Evolutionary conservation across 495 filamentous ascomycete species (phyloP).

Genomic region (Penicillium samsonianum): DNA sequence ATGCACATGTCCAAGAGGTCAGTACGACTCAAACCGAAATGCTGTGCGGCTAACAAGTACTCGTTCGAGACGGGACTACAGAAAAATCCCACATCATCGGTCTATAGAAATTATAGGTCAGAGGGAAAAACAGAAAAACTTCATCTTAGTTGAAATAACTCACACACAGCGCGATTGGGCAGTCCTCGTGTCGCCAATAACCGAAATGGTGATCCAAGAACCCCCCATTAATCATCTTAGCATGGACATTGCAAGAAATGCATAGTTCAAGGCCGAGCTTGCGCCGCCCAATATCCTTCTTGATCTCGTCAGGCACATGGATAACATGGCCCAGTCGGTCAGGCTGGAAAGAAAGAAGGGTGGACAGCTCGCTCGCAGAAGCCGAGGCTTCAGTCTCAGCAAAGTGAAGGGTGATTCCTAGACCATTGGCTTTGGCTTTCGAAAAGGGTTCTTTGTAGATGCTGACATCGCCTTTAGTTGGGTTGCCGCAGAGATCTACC

Average conservation of each 20-base stretch:
- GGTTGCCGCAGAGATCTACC: slow-evolving; percentile 80
- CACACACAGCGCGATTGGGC: slow-evolving; percentile 61
- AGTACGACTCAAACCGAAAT: slow-evolving; percentile 59
- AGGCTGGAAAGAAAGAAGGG: slow-evolving; percentile 64
- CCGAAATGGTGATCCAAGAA: slow-evolving; percentile 74
- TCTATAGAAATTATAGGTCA: slow-evolving; percentile 48
- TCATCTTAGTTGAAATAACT: slow-evolving; percentile 32
- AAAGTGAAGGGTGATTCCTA: slow-evolving; percentile 76
- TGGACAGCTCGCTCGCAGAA: slow-evolving; percentile 57
- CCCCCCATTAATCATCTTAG: slow-evolving; percentile 67
- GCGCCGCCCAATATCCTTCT: slow-evolving; percentile 53
- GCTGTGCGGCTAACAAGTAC: slow-evolving; percentile 69
- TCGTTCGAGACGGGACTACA: slow-evolving; percentile 78
- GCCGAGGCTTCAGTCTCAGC: slow-evolving; percentile 62
- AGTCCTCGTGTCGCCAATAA: slow-evolving; percentile 57
- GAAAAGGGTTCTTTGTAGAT: slow-evolving; percentile 58
- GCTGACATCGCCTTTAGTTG: slow-evolving; percentile 59
- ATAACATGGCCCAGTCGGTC: slow-evolving; percentile 81
- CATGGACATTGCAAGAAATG: slow-evolving; percentile 78
- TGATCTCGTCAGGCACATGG: slow-evolving; percentile 61
- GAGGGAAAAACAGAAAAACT: neutral
- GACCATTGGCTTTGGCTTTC: slow-evolving; percentile 50
- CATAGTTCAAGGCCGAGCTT: slow-evolving; percentile 72
- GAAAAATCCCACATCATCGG: slow-evolving; percentile 86
- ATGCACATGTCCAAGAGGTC: slow-evolving; percentile 60